phyloP scores from a whole-genome alignment of 75 land plant species.

The Sequoiadendron giganteum region DNA sequence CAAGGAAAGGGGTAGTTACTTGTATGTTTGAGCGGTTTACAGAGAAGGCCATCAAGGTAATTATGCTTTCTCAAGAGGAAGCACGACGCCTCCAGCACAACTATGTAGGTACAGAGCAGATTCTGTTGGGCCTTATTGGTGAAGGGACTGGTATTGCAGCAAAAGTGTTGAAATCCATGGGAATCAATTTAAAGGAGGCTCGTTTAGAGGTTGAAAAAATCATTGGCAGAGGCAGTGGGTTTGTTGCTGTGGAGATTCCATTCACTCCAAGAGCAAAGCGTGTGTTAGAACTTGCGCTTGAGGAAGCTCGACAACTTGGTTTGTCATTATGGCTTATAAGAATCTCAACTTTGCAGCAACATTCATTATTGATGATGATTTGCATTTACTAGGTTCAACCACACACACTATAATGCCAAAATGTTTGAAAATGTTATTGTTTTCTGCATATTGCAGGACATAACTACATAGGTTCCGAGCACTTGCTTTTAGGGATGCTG shows the following conservation, averaged over 20 bases:
- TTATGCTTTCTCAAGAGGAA: conserved; percentile 95
- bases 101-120: conserved; percentile 94
- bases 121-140: conserved; percentile 90
- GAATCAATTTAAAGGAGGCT: conserved; percentile 93
- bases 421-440: background rate
- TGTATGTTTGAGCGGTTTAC: conserved; percentile 99
- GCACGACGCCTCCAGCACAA: conserved; percentile 88
- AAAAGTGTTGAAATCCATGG: conserved; percentile 97
- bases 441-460: conserved; percentile 53
- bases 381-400: background rate
- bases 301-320: conserved; percentile 92
- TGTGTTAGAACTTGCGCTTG: conserved; percentile 84
- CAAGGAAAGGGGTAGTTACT: conserved; percentile 32
- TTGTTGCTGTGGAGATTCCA: conserved; percentile 96
- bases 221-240: conserved; percentile 95
- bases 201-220: conserved; percentile 96
- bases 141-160: conserved; percentile 99
- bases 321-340: conserved; percentile 6
- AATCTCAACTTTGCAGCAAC: background rate
- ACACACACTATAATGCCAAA: background rate
- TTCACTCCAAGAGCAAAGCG: conserved; percentile 96
- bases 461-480: conserved; percentile 95
- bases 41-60: conserved; percentile 90
- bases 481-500: conserved; percentile 78
- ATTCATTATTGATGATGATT: background rate